Conservation (phyloP, 129 eudicot genomes). For the Flaveria trinervia region DNA sequence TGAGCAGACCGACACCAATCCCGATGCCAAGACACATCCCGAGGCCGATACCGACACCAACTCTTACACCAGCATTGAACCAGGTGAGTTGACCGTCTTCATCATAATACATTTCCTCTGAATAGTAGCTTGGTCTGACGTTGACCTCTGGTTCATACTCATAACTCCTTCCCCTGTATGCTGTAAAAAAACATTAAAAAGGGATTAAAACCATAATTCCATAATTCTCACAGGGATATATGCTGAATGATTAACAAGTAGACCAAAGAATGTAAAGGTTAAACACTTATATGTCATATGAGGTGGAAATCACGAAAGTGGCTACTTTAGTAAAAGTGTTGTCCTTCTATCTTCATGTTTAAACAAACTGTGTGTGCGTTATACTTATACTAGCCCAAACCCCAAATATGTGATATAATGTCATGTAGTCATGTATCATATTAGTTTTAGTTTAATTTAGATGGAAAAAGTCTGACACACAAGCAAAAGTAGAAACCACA, state of each 20-base stretch:
- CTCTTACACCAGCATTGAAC: constrained; percentile 92
- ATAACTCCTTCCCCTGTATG: constrained; percentile 51
- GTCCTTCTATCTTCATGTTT: background rate
- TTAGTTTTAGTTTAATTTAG: too few species aligned
- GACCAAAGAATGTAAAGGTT: background rate
- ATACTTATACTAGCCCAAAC: background rate
- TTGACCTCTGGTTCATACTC: constrained; percentile 66
- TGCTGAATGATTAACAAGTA: background rate
- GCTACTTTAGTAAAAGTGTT: background rate
- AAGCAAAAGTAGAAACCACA: too few species aligned
- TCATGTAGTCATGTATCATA: too few species aligned
- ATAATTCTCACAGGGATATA: background rate
- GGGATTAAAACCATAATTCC: background rate
- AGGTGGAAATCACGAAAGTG: background rate
- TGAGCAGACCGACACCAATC: constrained; percentile 81
- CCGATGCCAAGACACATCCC: constrained; percentile 88
- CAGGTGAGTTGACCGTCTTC: constrained; percentile 90
- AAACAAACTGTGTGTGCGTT: background rate
- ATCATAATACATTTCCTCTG: constrained; percentile 71
- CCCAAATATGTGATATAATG: background rate
- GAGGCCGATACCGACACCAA: constrained; percentile 81
- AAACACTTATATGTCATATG: too few species aligned
- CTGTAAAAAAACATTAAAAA: constrained; percentile 30
- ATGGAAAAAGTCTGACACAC: too few species aligned
- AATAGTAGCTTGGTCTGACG: constrained; percentile 45